Conservation (phyloP, 176 grass and related monocot genomes). For the Saccharum officinarum region DNA sequence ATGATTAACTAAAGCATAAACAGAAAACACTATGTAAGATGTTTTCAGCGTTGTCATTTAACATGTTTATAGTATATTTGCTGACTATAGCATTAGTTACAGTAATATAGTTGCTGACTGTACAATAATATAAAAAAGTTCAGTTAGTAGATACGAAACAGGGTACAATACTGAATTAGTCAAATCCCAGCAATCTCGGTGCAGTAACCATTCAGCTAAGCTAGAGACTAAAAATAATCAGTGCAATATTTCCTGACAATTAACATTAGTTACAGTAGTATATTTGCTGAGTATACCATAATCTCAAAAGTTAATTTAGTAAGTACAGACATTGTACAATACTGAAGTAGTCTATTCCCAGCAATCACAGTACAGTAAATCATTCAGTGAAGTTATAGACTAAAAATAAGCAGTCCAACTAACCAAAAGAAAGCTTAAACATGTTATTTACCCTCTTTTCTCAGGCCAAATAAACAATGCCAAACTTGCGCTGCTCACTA, state of each 20-base stretch:
- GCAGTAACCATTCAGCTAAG: background rate
- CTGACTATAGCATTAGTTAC: too few species aligned
- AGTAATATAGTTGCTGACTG: background rate
- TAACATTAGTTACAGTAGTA: background rate
- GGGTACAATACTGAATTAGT: background rate
- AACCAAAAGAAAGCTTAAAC: background rate
- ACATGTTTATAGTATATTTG: background rate
- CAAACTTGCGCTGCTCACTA: conserved; percentile 55
- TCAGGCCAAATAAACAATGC: conserved; percentile 85
- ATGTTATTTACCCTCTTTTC: conserved; percentile 69
- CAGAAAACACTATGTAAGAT: background rate
- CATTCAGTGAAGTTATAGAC: background rate
- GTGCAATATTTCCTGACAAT: background rate
- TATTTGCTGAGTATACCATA: background rate
- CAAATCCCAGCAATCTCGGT: background rate
- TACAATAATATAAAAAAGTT: background rate
- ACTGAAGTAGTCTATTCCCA: background rate
- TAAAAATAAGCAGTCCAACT: background rate
- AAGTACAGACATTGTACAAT: background rate
- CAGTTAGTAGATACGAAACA: background rate
- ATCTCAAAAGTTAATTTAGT: background rate
- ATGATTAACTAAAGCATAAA: background rate
- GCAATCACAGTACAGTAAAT: background rate
- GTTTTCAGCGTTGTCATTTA: background rate
- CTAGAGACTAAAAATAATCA: background rate